Evolutionary conservation across 371 early-diverging fungal species (phyloP), one percentile per base, ranked within the genome.

Genomic region (Gilbertella persicaria): DNA sequence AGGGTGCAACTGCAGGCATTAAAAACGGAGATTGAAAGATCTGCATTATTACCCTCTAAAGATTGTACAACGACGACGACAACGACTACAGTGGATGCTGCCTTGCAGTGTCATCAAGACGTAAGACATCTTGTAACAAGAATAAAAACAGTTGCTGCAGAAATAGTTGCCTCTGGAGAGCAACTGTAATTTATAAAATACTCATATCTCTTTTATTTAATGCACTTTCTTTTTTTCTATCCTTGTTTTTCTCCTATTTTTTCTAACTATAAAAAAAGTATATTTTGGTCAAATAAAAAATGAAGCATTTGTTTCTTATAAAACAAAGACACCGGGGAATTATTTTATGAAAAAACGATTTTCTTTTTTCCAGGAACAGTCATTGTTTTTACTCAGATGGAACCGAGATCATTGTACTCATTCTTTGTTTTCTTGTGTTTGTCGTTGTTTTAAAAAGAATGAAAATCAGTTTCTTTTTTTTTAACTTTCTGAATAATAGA

Each of bases 81-180:
- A 4, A 9, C 9, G 2, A 33, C 33, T 2, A 33, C 33, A 3
- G 10, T 33, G 6, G 20, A 44, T n/a, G 61, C 69, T 10, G 64
- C 63, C 20, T 45, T 49, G 9, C 63, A 66, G 38, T 77, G 73
- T 45, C 64, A 71, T 17, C 67, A 66, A 8, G 73, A 77, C 43
- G 73, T 77, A 8, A 64, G 67, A 35, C 67, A 66, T 21, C 39
- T 77, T 23, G 59, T 77, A 9, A 56, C 56, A 20, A 55, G 67
- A 29, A 71, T 77, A n/a, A 57, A 64, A 25, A 63, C 69, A 36
- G 66, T 66, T 29, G 69, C 69, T 45, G 64, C 67, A 23, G 67
- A 73, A 51, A 50, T 55, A 14, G 45, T 51, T 40, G 67, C 60
- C 33, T 65, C 58, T 23, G 56, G 43, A 43, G 49, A 47, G 12